Evolutionary conservation across 2,329 filamentous ascomycete species (phyloP), one percentile per base, ranked within the genome.

Genomic region (Chrysoporthe austroafricana): DNA sequence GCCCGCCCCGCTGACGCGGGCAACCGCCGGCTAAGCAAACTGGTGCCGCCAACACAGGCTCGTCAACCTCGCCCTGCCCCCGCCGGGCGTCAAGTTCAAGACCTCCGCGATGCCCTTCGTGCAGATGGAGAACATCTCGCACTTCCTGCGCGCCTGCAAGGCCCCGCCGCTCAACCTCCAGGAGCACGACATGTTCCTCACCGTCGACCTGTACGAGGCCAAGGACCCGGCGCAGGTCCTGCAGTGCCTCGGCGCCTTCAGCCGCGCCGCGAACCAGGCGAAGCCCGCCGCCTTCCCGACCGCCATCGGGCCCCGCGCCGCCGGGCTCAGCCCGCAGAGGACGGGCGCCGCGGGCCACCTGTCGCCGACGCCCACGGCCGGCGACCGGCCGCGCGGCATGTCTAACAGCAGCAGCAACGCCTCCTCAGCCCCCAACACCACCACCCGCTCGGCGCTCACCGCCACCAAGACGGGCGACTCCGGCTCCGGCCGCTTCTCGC

Each of bases 41-140:
- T 56, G 32, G 60, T 52, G 4, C 36, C 61, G 2, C 18, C 2
- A 39, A 39, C 6, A 44, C 72, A 96, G 93, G 76, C 89, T 98
- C 63, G 87, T 93, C 74, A 98, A 97, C 76, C 85, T 95, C 66
- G 91, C 88, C 43, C 79, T 91, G 48, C 91, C 92, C 36, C 87
- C 90, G 18, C 92, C 92, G 0, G 91, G 91, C 43, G 87, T 97
- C 80, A 93, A 91, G 78, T 98, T 91, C 86, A 98, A 98, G 81
- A 85, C 91, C 76, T 97, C 94, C 0, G 82, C 89, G 52, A 98
- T 98, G 95, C 96, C 96, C 0, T 99, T 99, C 77, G 95, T 98
- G 52, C 96, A 99, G 80, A 98, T 98, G 94, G 96, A 99, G 79
- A 99, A 99, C 78, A 97, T 99, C 76, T 96, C 94, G 4, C 93